Evolutionary conservation across 2,329 filamentous ascomycete species (phyloP).

Genomic region (Blastomyces silverae): DNA sequence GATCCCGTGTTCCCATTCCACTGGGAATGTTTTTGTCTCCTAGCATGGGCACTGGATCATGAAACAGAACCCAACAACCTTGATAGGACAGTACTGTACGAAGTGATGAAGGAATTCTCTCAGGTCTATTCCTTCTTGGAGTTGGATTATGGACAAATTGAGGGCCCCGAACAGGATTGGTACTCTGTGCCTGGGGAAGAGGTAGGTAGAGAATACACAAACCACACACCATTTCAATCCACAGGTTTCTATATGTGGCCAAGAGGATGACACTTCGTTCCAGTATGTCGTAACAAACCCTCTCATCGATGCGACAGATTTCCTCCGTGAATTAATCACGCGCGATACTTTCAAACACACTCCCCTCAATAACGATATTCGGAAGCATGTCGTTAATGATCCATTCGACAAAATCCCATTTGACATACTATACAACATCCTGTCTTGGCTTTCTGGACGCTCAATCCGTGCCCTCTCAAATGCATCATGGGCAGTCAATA

Average conservation of each 20-base stretch:
- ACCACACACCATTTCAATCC: background rate
- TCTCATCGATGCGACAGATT: background rate
- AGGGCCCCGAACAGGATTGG: slow-evolving; percentile 7
- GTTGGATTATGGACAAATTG: slow-evolving; percentile 9
- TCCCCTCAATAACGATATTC: background rate
- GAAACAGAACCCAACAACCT: background rate
- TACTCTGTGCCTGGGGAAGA: slow-evolving; percentile 10
- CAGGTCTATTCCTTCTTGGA: background rate
- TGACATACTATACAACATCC: slow-evolving; percentile 12
- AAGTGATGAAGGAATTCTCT: background rate
- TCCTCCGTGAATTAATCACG: background rate
- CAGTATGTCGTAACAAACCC: slow-evolving; percentile 11
- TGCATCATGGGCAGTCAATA: slow-evolving; percentile 11
- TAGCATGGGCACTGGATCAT: background rate
- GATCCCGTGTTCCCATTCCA: slow-evolving; percentile 7
- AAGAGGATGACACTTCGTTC: too few species aligned
- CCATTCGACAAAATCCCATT: slow-evolving; percentile 11
- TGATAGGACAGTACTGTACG: slow-evolving; percentile 9
- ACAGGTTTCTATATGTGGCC: background rate
- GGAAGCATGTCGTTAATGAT: slow-evolving; percentile 1
- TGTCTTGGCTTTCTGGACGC: background rate
- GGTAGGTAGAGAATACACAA: background rate
- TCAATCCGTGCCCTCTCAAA: slow-evolving; percentile 5
- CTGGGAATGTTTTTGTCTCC: background rate
- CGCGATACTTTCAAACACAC: slow-evolving; percentile 4